A percentile compares a stretch with the other conserved stretches of the same genome.
phyloP scores from a whole-genome alignment of 805 yeast species.

The Ogataea wickerhamii region DNA sequence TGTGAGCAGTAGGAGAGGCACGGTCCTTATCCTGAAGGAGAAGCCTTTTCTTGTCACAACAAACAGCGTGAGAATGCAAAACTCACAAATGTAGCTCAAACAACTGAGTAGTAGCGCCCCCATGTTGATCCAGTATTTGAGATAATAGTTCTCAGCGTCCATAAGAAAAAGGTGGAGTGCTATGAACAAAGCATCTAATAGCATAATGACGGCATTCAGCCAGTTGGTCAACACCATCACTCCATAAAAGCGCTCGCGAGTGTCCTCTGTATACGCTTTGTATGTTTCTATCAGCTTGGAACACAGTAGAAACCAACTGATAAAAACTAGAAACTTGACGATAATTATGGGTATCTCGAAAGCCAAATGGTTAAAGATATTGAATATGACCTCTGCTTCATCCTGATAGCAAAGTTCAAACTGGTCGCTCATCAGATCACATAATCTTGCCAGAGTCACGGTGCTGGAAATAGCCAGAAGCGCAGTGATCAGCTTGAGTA shows the following conservation, averaged over 20 bases:
- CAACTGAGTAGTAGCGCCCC: slow-evolving; percentile 30
- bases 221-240: slow-evolving; percentile 5
- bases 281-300: slow-evolving; percentile 9
- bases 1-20: slow-evolving; percentile 47
- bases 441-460: slow-evolving; percentile 44
- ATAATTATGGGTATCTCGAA: slow-evolving; percentile 40
- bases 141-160: background rate
- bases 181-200: slow-evolving; percentile 6
- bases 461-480: slow-evolving; percentile 54
- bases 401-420: slow-evolving; percentile 54
- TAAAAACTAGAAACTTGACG: slow-evolving; percentile 41
- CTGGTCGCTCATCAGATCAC: slow-evolving; percentile 45
- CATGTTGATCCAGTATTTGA: slow-evolving; percentile 30
- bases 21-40: slow-evolving; percentile 42
- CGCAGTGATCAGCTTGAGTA: slow-evolving; percentile 56
- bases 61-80: slow-evolving; percentile 36
- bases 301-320: slow-evolving; percentile 41
- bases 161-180: slow-evolving; percentile 7
- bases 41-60: slow-evolving; percentile 37
- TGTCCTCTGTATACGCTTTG: slow-evolving; percentile 6
- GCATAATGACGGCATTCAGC: slow-evolving; percentile 8
- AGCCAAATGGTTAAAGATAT: slow-evolving; percentile 36
- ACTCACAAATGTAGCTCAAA: slow-evolving; percentile 29
- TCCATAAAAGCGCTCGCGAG: slow-evolving; percentile 5
- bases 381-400: slow-evolving; percentile 36